Evolutionary conservation across 768 basidiomycete species (phyloP).

Genomic region (Neoboletus subvelutipes): DNA sequence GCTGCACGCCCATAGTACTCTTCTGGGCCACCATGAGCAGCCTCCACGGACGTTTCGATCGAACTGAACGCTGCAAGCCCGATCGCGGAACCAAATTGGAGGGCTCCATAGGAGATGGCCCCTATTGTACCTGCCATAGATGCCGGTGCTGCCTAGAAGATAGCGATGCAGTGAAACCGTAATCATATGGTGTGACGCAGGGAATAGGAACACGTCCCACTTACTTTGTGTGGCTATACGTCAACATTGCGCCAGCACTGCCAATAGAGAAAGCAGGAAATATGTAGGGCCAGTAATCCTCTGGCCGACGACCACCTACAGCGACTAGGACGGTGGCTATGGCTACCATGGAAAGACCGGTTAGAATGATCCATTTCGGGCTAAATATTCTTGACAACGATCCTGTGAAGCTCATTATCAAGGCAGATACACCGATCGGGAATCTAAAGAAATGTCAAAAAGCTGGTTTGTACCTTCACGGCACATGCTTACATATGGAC

Average conservation of each 20-base stretch:
- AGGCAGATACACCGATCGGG: constrained; percentile 41
- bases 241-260: constrained; percentile 44
- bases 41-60: constrained; percentile 47
- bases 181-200: background rate
- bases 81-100: constrained; percentile 50
- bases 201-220: constrained; percentile 10
- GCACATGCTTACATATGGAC: constrained; percentile 36
- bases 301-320: constrained; percentile 39
- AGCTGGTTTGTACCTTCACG: background rate
- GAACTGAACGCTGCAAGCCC: constrained; percentile 49
- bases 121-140: constrained; percentile 53
- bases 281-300: constrained; percentile 45
- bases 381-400: constrained; percentile 36
- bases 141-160: constrained; percentile 48
- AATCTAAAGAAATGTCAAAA: constrained; percentile 29
- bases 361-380: constrained; percentile 47
- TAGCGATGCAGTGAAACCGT: constrained; percentile 41
- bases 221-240: constrained; percentile 50
- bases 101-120: constrained; percentile 54
- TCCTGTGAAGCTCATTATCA: constrained; percentile 40
- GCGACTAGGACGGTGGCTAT: constrained; percentile 43
- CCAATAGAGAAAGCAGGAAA: constrained; percentile 54
- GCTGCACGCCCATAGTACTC: constrained; percentile 43
- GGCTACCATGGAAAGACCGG: constrained; percentile 39
- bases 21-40: constrained; percentile 28